Evolutionary conservation across 768 basidiomycete genomes (phyloP).

Genomic region (Boletus sp.): DNA sequence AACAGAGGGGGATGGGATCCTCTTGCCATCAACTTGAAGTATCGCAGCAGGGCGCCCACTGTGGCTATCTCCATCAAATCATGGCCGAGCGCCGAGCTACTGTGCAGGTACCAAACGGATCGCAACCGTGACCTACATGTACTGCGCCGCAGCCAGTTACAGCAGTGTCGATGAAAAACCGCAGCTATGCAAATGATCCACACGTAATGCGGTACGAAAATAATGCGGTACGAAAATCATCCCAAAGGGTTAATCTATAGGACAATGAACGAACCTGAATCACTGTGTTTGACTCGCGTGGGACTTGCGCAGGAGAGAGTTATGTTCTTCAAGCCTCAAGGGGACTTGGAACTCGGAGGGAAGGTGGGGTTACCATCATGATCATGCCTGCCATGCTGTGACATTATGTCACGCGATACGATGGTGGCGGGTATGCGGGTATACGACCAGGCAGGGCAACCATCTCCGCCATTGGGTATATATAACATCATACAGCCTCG

Average conservation of each 20-base stretch:
- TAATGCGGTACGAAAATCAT: not conserved
- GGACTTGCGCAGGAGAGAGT: not conserved
- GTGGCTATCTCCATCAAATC: not conserved
- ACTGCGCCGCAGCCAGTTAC: not conserved
- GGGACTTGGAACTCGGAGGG: too few relatives aligned
- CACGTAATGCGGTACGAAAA: not conserved
- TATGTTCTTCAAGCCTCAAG: not conserved
- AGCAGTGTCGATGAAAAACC: not conserved
- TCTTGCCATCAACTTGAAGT: not conserved
- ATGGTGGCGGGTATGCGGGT: too few relatives aligned
- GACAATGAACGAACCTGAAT: not conserved
- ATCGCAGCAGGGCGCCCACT: not conserved
- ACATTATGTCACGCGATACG: too few relatives aligned
- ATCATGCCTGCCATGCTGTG: too few relatives aligned
- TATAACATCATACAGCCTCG: too few relatives aligned
- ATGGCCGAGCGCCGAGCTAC: not conserved
- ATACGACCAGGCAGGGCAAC: too few relatives aligned
- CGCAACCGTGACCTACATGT: not conserved
- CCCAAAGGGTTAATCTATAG: not conserved
- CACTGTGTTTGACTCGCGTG: not conserved
- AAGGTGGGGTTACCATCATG: too few relatives aligned
- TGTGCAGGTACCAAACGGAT: not conserved
- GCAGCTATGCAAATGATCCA: too few relatives aligned
- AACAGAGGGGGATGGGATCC: not conserved
- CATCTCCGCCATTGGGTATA: too few relatives aligned